A percentile compares a stretch with the other conserved stretches of the same genome.
These are phyloP conservation scores for Hypoxylon trugodes DNA, from an alignment of 495 filamentous ascomycete genomes.

Conservation along the genomic window DNA sequence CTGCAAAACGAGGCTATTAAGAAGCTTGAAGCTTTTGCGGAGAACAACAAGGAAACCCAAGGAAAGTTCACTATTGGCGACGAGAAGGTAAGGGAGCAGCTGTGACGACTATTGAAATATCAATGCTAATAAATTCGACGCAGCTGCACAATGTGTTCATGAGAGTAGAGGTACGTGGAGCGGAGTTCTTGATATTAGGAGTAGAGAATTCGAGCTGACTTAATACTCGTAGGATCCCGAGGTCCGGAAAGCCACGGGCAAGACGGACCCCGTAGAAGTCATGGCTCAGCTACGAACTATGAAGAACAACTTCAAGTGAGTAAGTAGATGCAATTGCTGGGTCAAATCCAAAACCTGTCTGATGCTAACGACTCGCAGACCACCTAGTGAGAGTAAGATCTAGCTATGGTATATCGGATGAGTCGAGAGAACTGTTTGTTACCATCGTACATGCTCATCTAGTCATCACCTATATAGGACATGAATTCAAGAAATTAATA, in stretches of 20 bases:
- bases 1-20: conserved; percentile 76
- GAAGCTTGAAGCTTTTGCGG: conserved; percentile 78
- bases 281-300: conserved; percentile 88
- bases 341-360: background rate
- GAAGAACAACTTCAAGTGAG: conserved; percentile 87
- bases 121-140: conserved; percentile 1
- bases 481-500: background rate
- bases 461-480: background rate
- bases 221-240: conserved; percentile 69
- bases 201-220: conserved; percentile 14
- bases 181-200: background rate
- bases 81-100: conserved; percentile 75
- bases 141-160: conserved; percentile 98
- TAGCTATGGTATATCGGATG: background rate
- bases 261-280: conserved; percentile 83
- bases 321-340: conserved; percentile 34
- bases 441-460: background rate
- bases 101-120: background rate
- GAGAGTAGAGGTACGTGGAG: conserved; percentile 75
- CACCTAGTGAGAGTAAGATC: conserved; percentile 40
- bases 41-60: conserved; percentile 85
- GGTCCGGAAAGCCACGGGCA: conserved; percentile 84
- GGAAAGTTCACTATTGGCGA: conserved; percentile 97
- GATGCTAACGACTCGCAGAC: conserved; percentile 27
- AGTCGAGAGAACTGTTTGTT: background rate